These are phyloP conservation scores for Daldinia sp. DNA, from an alignment of 2,329 filamentous ascomycete genomes.

Conservation along the genomic window DNA sequence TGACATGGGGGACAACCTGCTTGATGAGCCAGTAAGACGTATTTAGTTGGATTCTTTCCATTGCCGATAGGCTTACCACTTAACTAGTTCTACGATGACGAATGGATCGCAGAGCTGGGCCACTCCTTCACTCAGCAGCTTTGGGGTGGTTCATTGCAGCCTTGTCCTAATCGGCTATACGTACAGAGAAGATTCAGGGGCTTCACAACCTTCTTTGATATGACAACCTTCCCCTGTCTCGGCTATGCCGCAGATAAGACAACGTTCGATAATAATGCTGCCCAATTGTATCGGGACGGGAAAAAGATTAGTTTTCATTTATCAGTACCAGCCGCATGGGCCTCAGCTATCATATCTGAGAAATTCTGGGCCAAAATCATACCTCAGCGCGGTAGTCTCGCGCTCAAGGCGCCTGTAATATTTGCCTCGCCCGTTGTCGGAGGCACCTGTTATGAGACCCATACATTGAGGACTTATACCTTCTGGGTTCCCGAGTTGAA, in stretches of 20 bases:
- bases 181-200: neutral
- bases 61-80: neutral
- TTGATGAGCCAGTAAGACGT: constrained; percentile 19
- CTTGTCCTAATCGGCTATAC: neutral
- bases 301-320: neutral
- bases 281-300: neutral
- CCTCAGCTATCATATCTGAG: constrained; percentile 15
- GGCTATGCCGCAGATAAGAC: neutral
- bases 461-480: neutral
- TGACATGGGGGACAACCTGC: no score
- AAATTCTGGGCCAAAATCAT: constrained; percentile 19
- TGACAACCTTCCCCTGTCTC: neutral
- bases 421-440: neutral
- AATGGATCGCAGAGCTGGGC: constrained; percentile 24
- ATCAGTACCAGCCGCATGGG: neutral
- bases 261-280: neutral
- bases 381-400: neutral
- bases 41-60: neutral
- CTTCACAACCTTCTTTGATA: neutral
- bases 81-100: constrained; percentile 14
- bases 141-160: neutral
- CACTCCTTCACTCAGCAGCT: neutral
- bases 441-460: neutral
- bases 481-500: constrained; percentile 2
- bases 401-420: constrained; percentile 9